Base-by-base conservation (phyloP, 768 basidiomycete species). In the Serpula lacrymans region DNA sequence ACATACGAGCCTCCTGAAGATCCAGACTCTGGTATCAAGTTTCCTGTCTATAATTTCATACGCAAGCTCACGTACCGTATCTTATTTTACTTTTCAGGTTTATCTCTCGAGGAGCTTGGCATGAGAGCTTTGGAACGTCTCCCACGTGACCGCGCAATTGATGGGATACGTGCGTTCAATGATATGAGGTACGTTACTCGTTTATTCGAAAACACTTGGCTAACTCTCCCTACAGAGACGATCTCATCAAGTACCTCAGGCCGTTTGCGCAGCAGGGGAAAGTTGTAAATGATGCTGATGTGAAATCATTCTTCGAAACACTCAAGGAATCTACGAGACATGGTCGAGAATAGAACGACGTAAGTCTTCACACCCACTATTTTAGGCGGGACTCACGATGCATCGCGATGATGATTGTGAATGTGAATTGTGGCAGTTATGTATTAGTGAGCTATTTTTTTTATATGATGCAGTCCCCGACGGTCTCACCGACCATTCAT, bases 1-100 rank as follows among this genome's bases (percentile, higher is more conserved):
- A 88, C 82, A 0, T 91, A 88, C 46, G 84, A 88, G 55, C 87
- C 85, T 1, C 89, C 88, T 3, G 81, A 87, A 52, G 89, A 91
- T 60, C 88, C 89, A 8, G 89, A 92, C 55, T 88, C 81, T 46
- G 80, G 88, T 81, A 18, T 14, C 8, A 14, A 7, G n/a, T 18
- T 6, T 7, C 31, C 31, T 14, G 8, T 18, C 31, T 33, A n/a
- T n/a, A 33, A 7, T 18, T 33, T 6, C 31, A 33, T 6, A 33
- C 7, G 31, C 31, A 14, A 14, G 20, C 31, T 6, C 31, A 18
- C 6, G 6, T 33, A 6, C 31, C 31, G n/a, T 18, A n/a, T 9
- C 21, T 43, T 27, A 9, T 48, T 30, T 18, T 23, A 5, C 16
- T 40, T 43, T 10, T 7, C 30, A 88, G 88, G 78, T 18, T 65